Evolutionary conservation across 192 early-diverging fungal species (phyloP).

Genomic region (Linnemannia elongata): DNA sequence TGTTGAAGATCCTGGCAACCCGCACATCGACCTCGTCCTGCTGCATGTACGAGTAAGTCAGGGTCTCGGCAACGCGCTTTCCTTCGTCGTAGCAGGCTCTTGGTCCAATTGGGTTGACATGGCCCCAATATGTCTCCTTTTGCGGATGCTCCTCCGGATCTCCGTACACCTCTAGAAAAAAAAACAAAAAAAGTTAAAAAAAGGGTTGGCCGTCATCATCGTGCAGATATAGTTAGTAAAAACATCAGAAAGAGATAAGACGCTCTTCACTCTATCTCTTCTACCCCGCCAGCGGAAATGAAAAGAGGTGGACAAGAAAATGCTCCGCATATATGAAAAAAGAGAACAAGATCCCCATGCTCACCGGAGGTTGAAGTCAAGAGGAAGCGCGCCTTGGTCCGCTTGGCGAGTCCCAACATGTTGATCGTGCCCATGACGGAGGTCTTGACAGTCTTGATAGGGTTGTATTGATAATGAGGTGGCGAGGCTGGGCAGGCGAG

Average conservation of each 20-base stretch:
- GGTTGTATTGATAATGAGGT: conserved; percentile 90
- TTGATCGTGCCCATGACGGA: conserved; percentile 89
- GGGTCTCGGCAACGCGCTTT: conserved; percentile 87
- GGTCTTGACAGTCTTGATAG: conserved; percentile 89
- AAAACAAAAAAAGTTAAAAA: neutral
- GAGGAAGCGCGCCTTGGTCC: conserved; percentile 83
- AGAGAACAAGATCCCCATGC: neutral
- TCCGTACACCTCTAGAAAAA: conserved; percentile 81
- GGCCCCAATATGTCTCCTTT: conserved; percentile 88
- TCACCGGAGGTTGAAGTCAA: conserved; percentile 83
- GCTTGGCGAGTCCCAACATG: conserved; percentile 88
- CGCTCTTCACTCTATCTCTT: neutral
- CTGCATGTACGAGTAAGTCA: conserved; percentile 82
- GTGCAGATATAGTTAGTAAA: neutral
- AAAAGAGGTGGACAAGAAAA: conserved; percentile 10
- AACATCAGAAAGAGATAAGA: conserved; percentile 14
- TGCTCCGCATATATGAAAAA: conserved; percentile 1
- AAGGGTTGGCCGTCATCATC: conserved; percentile 2
- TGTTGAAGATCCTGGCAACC: conserved; percentile 85
- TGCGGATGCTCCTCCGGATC: conserved; percentile 90
- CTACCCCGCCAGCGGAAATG: neutral
- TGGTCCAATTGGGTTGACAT: conserved; percentile 83
- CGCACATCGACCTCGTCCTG: conserved; percentile 83
- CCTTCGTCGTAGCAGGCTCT: conserved; percentile 92
- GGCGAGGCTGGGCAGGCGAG: conserved; percentile 91